Percentiles rank a stretch among this genome's conserved stretches.
phyloP scores from a whole-genome alignment of 345 rosid species.

The Citrus sp. region DNA sequence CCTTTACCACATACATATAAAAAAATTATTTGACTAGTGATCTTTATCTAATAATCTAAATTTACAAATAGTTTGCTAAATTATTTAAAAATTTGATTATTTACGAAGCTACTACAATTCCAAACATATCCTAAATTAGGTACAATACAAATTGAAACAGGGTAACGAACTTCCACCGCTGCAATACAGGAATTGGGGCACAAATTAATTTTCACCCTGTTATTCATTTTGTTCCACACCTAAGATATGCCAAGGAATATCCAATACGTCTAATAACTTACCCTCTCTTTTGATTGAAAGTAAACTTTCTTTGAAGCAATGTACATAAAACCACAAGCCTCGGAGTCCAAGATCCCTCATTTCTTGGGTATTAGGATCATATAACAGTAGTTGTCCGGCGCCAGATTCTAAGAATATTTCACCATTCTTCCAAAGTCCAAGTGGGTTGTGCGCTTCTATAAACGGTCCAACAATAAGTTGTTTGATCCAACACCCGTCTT shows the following conservation, averaged over 20 bases:
- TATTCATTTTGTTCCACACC: background rate
- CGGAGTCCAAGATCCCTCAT: background rate
- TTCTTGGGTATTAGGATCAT: background rate
- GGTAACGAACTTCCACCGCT: too few relatives aligned
- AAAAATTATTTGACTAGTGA: too few relatives aligned
- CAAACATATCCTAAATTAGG: too few relatives aligned
- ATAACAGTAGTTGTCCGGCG: background rate
- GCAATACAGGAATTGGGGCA: accelerated
- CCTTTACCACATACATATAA: too few relatives aligned
- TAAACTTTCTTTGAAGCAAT: background rate
- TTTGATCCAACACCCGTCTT: background rate
- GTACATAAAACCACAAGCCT: background rate
- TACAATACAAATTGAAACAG: too few relatives aligned
- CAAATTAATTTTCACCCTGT: accelerated
- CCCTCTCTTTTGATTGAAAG: background rate
- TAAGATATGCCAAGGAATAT: background rate
- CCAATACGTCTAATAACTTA: accelerated
- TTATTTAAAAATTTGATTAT: too few relatives aligned
- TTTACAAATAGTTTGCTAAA: too few relatives aligned
- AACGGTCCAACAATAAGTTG: background rate
- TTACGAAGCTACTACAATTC: too few relatives aligned
- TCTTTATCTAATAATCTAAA: too few relatives aligned
- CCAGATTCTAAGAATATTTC: background rate
- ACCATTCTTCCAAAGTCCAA: background rate
- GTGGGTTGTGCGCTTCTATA: background rate